These are phyloP conservation scores for Ascochyta koolunga DNA, from an alignment of 2,329 filamentous ascomycete species.

Conservation along the genomic window DNA sequence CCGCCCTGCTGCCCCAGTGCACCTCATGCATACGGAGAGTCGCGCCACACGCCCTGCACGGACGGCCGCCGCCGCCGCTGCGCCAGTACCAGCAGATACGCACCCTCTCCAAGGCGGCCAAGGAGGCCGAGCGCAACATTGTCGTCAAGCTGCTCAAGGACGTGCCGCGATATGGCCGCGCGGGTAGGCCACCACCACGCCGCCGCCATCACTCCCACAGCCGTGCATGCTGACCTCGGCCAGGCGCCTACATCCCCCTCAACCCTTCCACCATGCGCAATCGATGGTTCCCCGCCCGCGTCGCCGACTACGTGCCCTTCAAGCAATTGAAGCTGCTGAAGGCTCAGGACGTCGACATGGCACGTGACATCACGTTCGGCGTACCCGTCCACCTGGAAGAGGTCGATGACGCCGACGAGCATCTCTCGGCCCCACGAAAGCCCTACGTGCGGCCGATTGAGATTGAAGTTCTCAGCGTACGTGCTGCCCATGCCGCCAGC, in stretches of 20 bases:
- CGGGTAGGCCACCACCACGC: conserved; percentile 31
- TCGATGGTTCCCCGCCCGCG: conserved; percentile 57
- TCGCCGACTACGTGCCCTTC: conserved; percentile 60
- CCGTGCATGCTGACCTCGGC: conserved; percentile 30
- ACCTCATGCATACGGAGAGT: conserved; percentile 46
- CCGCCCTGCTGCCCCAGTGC: conserved; percentile 48
- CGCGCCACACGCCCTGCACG: conserved; percentile 37
- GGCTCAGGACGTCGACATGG: conserved; percentile 51
- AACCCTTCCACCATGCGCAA: conserved; percentile 62
- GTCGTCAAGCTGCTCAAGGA: conserved; percentile 60
- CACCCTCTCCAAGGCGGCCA: conserved; percentile 54
- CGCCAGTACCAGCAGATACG: conserved; percentile 51
- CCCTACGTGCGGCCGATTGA: conserved; percentile 48
- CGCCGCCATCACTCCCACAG: neutral
- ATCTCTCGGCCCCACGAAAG: conserved; percentile 21
- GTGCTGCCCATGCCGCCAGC: conserved; percentile 6
- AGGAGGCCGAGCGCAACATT: conserved; percentile 49
- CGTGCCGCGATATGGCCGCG: conserved; percentile 57
- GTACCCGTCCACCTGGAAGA: conserved; percentile 39
- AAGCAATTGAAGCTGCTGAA: conserved; percentile 54
- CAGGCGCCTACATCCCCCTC: conserved; percentile 61
- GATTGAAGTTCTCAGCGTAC: conserved; percentile 49
- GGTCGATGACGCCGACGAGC: conserved; percentile 31
- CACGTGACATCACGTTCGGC: conserved; percentile 56
- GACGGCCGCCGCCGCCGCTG: conserved; percentile 32